Percentiles rank a stretch among this genome's conserved stretches.
These are phyloP conservation scores for Yamadazyma membranifaciens DNA, from an alignment of 1,139 yeast species.

Conservation along the genomic window DNA sequence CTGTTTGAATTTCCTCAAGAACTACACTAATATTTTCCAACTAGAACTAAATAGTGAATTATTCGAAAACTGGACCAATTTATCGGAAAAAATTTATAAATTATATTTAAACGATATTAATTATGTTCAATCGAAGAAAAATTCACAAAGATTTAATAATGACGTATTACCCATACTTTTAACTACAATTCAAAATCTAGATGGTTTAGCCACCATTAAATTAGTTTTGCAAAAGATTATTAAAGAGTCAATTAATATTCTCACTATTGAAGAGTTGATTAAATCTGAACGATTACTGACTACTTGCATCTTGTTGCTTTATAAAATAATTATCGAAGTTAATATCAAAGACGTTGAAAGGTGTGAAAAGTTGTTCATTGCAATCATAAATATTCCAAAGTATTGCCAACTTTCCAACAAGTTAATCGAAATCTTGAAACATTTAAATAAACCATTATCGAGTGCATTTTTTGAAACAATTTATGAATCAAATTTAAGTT, in stretches of 20 bases:
- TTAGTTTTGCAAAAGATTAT: conserved; percentile 12
- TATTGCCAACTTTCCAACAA: conserved; percentile 35
- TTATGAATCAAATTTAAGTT: conserved; percentile 27
- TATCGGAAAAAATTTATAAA: conserved; percentile 24
- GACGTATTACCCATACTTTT: conserved; percentile 14
- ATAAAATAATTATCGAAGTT: conserved; percentile 24
- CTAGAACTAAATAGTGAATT: conserved; percentile 8
- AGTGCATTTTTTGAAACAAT: conserved; percentile 41
- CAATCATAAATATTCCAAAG: conserved; percentile 26
- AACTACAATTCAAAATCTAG: conserved; percentile 10
- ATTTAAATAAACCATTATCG: conserved; percentile 48
- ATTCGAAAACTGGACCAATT: conserved; percentile 21
- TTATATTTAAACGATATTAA: conserved; percentile 24
- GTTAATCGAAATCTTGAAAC: conserved; percentile 36
- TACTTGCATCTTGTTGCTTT: conserved; percentile 22
- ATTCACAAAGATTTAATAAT: conserved; percentile 24
- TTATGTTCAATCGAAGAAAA: conserved; percentile 31
- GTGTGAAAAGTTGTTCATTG: conserved; percentile 44
- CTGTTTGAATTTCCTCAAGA: conserved; percentile 13
- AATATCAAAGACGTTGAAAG: conserved; percentile 23
- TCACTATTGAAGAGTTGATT: conserved; percentile 14
- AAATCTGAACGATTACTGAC: conserved; percentile 13
- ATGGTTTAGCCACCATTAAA: conserved; percentile 2
- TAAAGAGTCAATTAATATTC: conserved; percentile 19
- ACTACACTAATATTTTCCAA: conserved; percentile 13